Conservation (phyloP, 805 yeast species). For the Hyphopichia homilentoma region DNA sequence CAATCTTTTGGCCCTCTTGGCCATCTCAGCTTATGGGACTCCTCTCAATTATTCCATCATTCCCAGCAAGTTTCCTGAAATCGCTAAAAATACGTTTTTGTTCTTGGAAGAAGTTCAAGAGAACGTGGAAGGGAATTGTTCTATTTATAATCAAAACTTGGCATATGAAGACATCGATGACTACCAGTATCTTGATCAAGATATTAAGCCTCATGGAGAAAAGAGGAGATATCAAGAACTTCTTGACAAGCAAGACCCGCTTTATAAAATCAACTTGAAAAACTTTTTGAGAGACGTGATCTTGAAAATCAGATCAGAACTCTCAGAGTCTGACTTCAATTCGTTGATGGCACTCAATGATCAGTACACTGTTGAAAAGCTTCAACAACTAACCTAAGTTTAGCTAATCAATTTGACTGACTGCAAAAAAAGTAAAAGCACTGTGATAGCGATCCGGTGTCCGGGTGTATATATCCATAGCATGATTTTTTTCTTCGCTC, state of each 20-base stretch:
- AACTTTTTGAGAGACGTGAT: constrained; percentile 35
- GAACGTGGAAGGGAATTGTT: constrained; percentile 27
- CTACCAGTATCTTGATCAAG: constrained; percentile 37
- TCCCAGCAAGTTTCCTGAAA: constrained; percentile 19
- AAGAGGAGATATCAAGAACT: constrained; percentile 32
- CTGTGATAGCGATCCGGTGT: no score
- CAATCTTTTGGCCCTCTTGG: constrained; percentile 57
- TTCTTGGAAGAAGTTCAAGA: constrained; percentile 78
- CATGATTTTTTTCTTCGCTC: no score
- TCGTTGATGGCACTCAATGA: constrained; percentile 33
- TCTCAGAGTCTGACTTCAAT: constrained; percentile 28
- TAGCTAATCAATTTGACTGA: no score
- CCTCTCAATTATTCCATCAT: constrained; percentile 16
- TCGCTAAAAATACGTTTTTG: constrained; percentile 32
- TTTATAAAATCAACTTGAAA: constrained; percentile 44
- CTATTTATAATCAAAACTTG: constrained; percentile 33
- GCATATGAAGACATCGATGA: constrained; percentile 41
- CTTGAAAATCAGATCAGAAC: constrained; percentile 17
- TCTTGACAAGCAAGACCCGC: constrained; percentile 30
- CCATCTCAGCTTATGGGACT: constrained; percentile 39
- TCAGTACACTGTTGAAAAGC: constrained; percentile 30
- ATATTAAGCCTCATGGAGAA: constrained; percentile 41
- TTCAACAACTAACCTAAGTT: constrained; percentile 15
- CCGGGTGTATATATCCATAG: no score
- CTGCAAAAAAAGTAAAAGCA: no score